Conservation (phyloP, 1,284 basidiomycete genomes). For the Tremellales sp. region DNA sequence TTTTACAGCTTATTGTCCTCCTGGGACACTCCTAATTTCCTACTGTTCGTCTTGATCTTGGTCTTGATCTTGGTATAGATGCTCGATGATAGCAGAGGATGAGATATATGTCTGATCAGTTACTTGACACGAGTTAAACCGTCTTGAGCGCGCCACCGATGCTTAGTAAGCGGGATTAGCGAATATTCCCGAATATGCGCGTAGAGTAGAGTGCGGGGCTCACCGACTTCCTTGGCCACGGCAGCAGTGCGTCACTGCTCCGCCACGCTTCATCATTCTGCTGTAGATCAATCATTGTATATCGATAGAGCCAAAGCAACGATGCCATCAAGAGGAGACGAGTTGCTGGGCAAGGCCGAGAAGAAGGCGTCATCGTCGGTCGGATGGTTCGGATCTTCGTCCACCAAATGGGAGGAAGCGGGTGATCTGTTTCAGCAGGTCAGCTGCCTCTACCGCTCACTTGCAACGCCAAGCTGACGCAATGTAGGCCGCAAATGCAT, state of each 20-base stretch:
- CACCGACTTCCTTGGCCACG: neutral
- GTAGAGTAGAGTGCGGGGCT: too few relatives aligned
- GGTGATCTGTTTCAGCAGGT: conserved; percentile 70
- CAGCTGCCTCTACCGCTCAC: neutral
- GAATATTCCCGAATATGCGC: conserved; percentile 21
- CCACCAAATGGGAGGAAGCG: conserved; percentile 84
- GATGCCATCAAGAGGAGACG: conserved; percentile 37
- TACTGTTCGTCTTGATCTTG: neutral
- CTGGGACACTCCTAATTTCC: too few relatives aligned
- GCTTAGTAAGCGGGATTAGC: conserved; percentile 16
- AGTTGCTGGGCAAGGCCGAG: conserved; percentile 77
- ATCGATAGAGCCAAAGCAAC: neutral
- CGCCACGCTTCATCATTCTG: neutral
- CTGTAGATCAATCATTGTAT: too few relatives aligned
- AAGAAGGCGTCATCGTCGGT: conserved; percentile 81
- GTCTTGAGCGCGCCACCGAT: conserved; percentile 7
- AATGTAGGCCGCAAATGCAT: conserved; percentile 88
- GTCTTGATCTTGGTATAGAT: neutral
- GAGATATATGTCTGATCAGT: neutral
- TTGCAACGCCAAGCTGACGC: neutral
- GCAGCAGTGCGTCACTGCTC: neutral
- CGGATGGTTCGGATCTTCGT: conserved; percentile 76
- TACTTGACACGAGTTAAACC: neutral
- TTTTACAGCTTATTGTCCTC: conserved; percentile 8
- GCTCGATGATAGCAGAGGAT: neutral